Percentiles rank a stretch among this genome's conserved stretches.
These are phyloP conservation scores for Cinnamomum micranthum DNA, from an alignment of 164 flowering plant genomes.

Conservation along the genomic window DNA sequence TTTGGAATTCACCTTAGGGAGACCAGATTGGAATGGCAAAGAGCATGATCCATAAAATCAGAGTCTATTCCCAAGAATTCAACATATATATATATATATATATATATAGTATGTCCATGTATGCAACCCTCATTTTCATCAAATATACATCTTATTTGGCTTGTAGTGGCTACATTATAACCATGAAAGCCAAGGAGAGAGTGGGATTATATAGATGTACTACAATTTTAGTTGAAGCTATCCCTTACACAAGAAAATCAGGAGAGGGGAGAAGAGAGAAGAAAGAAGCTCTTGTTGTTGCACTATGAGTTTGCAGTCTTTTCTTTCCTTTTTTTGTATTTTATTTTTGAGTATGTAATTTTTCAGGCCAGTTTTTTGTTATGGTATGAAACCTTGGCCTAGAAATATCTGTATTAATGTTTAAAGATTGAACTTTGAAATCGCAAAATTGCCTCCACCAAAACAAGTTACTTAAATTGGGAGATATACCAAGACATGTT, in stretches of 20 bases:
- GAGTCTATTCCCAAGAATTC: no score
- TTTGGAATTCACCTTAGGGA: conserved; percentile 77
- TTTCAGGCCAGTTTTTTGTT: not conserved
- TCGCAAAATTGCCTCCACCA: not conserved
- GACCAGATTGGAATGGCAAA: conserved; percentile 58
- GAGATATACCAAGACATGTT: no score
- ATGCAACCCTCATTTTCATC: not conserved
- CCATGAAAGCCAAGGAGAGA: conserved; percentile 1
- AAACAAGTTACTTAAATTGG: no score
- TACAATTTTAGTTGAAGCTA: conserved; percentile 3
- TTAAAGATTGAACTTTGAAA: not conserved
- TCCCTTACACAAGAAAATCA: conserved; percentile 4
- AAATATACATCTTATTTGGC: not conserved
- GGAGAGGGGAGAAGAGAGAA: conserved; percentile 2
- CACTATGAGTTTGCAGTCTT: not conserved
- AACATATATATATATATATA: no score
- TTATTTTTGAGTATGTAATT: not conserved
- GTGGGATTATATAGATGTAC: not conserved
- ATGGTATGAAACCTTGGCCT: conserved; percentile 7
- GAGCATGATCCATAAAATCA: conserved; percentile 25
- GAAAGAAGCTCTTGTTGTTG: conserved; percentile 9
- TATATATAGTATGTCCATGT: not conserved
- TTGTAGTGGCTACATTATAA: not conserved
- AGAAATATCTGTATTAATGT: not conserved
- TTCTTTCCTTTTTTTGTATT: not conserved